Conservation (phyloP, 768 basidiomycete genomes). For the Trametes punicea region DNA sequence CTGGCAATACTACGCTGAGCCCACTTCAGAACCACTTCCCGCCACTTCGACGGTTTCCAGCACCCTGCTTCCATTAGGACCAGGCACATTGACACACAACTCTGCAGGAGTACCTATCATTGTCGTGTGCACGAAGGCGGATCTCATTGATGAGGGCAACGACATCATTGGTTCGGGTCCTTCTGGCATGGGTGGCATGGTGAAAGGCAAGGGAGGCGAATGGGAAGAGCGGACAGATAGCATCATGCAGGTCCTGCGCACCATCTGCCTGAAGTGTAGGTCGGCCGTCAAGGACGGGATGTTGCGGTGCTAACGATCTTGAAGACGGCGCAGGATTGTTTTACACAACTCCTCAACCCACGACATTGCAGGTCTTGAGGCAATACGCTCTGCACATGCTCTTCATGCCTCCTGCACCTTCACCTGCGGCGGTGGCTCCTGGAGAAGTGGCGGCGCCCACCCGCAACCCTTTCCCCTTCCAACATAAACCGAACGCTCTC, state of each 20-base stretch:
- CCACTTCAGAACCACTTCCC: slow-evolving; percentile 63
- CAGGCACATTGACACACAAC: slow-evolving; percentile 86
- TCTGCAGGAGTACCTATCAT: slow-evolving; percentile 80
- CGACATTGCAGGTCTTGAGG: slow-evolving; percentile 70
- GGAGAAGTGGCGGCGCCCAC: slow-evolving; percentile 44
- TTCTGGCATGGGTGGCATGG: slow-evolving; percentile 85
- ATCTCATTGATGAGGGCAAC: slow-evolving; percentile 81
- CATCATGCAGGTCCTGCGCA: slow-evolving; percentile 91
- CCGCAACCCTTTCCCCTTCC: slow-evolving; percentile 84
- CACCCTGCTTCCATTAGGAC: slow-evolving; percentile 77
- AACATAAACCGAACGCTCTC: slow-evolving; percentile 83
- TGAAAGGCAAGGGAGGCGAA: slow-evolving; percentile 86
- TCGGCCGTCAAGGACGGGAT: slow-evolving; percentile 9
- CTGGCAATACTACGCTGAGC: slow-evolving; percentile 88
- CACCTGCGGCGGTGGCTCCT: slow-evolving; percentile 34
- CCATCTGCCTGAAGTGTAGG: slow-evolving; percentile 90
- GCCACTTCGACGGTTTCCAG: slow-evolving; percentile 58
- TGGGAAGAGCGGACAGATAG: slow-evolving; percentile 97
- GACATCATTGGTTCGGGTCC: slow-evolving; percentile 68
- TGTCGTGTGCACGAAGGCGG: slow-evolving; percentile 90
- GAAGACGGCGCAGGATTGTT: slow-evolving; percentile 90
- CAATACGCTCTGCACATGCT: slow-evolving; percentile 82
- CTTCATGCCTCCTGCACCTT: slow-evolving; percentile 69
- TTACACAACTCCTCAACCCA: slow-evolving; percentile 82
- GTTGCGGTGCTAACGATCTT: neutral